phyloP scores from a whole-genome alignment of 192 early-diverging fungal genomes.

The Coemansia sp. region DNA sequence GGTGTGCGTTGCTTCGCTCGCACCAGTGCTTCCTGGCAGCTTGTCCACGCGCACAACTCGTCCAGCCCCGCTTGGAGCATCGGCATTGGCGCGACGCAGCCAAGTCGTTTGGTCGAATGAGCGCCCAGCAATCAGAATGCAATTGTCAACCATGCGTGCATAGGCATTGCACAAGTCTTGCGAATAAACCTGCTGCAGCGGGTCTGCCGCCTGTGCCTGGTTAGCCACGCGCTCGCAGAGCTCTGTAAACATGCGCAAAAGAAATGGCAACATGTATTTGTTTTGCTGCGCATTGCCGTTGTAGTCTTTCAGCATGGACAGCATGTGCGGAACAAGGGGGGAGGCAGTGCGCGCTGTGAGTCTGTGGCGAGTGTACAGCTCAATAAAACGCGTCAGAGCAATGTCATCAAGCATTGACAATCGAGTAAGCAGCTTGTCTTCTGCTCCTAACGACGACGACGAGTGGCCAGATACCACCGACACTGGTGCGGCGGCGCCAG shows the following conservation, averaged over 20 bases:
- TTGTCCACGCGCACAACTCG: slow-evolving; percentile 7
- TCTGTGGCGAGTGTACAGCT: slow-evolving; percentile 28
- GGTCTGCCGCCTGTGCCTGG: slow-evolving; percentile 5
- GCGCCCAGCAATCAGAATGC: slow-evolving; percentile 69
- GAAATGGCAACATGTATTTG: slow-evolving; percentile 34
- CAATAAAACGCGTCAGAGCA: slow-evolving; percentile 34
- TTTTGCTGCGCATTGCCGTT: slow-evolving; percentile 19
- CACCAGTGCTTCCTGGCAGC: background rate
- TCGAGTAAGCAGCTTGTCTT: background rate
- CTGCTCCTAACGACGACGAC: background rate
- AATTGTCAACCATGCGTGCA: slow-evolving; percentile 61
- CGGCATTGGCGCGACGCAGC: slow-evolving; percentile 18
- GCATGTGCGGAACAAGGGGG: slow-evolving; percentile 21
- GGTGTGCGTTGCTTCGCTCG: slow-evolving; percentile 23
- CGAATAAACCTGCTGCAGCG: slow-evolving; percentile 11
- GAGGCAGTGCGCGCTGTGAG: slow-evolving; percentile 22
- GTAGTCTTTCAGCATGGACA: slow-evolving; percentile 34
- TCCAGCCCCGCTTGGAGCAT: background rate
- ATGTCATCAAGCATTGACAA: slow-evolving; percentile 16
- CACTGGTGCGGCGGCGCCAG: background rate
- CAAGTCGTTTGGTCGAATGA: slow-evolving; percentile 63
- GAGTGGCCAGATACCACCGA: slow-evolving; percentile 5
- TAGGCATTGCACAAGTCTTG: slow-evolving; percentile 28
- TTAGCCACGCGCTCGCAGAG: slow-evolving; percentile 30
- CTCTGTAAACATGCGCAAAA: slow-evolving; percentile 45